Conservation (phyloP, 2,329 filamentous ascomycete genomes). For the Aspergillus fructus region DNA sequence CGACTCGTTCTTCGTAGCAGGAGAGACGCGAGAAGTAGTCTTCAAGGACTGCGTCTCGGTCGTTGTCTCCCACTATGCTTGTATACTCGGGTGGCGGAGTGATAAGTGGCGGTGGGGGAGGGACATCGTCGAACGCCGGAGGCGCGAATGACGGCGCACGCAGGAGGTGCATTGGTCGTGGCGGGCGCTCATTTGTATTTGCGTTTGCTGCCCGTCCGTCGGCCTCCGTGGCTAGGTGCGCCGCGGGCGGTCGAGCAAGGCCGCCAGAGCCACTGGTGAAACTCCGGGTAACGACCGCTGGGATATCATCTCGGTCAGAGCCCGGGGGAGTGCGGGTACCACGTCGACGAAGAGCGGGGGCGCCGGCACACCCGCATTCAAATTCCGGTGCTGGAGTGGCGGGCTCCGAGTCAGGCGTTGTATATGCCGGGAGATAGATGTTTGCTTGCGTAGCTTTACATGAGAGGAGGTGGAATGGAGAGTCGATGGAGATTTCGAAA, state of each 20-base stretch:
- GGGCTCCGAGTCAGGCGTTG: conserved; percentile 52
- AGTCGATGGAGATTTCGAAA: conserved; percentile 96
- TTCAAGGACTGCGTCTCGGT: conserved; percentile 67
- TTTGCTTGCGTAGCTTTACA: conserved; percentile 92
- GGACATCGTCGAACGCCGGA: conserved; percentile 79
- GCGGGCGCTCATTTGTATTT: conserved; percentile 22
- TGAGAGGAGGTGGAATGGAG: conserved; percentile 87
- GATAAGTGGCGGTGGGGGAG: conserved; percentile 69
- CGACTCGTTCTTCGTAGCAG: conserved; percentile 61
- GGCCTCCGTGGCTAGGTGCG: conserved; percentile 49
- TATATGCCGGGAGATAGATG: conserved; percentile 80
- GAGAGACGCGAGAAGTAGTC: conserved; percentile 85
- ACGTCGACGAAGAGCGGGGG: conserved; percentile 46
- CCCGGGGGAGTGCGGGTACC: conserved; percentile 23
- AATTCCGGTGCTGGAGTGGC: conserved; percentile 56
- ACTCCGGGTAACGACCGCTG: conserved; percentile 30
- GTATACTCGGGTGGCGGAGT: conserved; percentile 88
- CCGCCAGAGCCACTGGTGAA: conserved; percentile 42
- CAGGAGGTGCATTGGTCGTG: conserved; percentile 78
- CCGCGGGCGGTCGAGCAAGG: conserved; percentile 49
- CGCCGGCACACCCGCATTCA: conserved; percentile 67
- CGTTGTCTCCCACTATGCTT: conserved; percentile 67
- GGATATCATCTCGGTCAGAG: conserved; percentile 31
- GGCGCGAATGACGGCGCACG: conserved; percentile 84
- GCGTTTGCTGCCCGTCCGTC: conserved; percentile 36